phyloP scores from a whole-genome alignment of 352 stramenopile genomes.

The Phytophthora pistaciae region DNA sequence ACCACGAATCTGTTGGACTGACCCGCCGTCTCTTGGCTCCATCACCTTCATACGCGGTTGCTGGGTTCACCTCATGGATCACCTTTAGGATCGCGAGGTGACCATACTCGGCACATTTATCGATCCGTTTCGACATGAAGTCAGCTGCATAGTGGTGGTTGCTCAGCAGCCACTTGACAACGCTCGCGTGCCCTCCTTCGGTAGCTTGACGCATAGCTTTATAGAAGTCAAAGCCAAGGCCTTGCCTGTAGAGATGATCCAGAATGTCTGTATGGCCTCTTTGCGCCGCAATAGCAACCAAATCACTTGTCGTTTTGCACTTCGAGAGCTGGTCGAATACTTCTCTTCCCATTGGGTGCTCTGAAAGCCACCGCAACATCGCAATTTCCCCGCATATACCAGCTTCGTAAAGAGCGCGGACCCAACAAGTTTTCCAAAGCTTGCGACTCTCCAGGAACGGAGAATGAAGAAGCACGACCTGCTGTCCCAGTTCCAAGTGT shows the following conservation, averaged over 20 bases:
- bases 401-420: background rate
- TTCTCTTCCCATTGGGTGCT: background rate
- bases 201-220: too few relatives aligned
- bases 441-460: background rate
- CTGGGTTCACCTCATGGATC: background rate
- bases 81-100: background rate
- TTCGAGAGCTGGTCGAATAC: background rate
- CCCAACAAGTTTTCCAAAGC: constrained; percentile 5
- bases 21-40: background rate
- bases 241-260: constrained; percentile 3
- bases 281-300: background rate
- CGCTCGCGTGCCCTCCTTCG: too few relatives aligned
- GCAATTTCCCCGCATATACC: background rate
- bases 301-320: background rate
- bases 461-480: constrained; percentile 17
- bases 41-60: background rate
- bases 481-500: constrained; percentile 4
- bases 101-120: background rate
- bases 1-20: too few relatives aligned
- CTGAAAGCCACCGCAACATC: constrained; percentile 1
- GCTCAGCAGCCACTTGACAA: too few relatives aligned
- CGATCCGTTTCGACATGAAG: background rate
- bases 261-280: background rate
- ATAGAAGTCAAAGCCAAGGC: too few relatives aligned
- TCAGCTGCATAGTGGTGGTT: too few relatives aligned